Base-by-base conservation (phyloP, 2,329 filamentous ascomycete species). In the Beauveria pseudobassiana region DNA sequence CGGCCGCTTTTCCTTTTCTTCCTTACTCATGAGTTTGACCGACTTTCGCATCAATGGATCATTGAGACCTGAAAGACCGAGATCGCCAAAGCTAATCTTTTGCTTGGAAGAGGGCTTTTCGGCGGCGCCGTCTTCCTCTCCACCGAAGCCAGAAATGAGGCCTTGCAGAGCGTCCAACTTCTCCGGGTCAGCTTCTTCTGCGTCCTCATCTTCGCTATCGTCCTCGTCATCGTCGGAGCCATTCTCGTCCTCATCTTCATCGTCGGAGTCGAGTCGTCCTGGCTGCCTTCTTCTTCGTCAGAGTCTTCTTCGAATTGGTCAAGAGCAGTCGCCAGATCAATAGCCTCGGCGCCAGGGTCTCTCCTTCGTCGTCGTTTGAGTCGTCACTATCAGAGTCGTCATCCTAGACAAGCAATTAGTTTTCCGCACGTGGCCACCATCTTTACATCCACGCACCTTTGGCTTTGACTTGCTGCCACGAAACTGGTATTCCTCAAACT, bases 41-140 rank as follows among this genome's bases (percentile, higher is more conserved):
- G 90, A 88, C 69, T 88, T 91, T 71, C 90, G 92, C 69, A 93
- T 84, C 53, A 86, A 81, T 2, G 88, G 85, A 70, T 96, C 90
- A 63, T 86, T 87, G 53, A 91, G 80, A 14, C 87, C 85, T 26
- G 87, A 80, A 53, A 96, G 77, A 12, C 82, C 84, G 12, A 96
- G 80, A 72, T 96, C 91, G 63, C 87, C 84, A 20, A 96, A 78
- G 42, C 86, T 87, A 63, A 96, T 82, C 71, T 92, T 90, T 61
- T 83, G 78, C 63, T 86, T 85, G 7, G 78, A 78, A 61, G 69
- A 82, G 80, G 64, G 67, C 62, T 67, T 75, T 65, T 71, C 67
- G 53, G 64, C 68, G 57, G 75, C 71, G 1, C 77, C 73, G 34
- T 89, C 84, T 1, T 83, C 80, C 56, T 80, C 82, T 56, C 88